Conservation (phyloP, 257 asterid genomes). For the Oldenlandia corymbosa region DNA sequence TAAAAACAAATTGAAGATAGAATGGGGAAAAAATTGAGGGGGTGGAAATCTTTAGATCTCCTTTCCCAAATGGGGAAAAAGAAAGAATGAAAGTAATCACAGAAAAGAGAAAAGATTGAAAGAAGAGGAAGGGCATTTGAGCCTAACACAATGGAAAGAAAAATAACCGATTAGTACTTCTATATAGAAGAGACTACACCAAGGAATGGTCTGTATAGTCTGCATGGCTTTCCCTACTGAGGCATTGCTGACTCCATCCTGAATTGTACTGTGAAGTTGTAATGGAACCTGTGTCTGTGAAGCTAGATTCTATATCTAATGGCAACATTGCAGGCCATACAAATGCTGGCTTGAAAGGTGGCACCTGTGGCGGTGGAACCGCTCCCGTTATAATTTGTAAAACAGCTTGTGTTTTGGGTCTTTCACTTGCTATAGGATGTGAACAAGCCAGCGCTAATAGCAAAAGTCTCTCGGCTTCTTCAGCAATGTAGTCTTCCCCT, state of each 20-base stretch:
- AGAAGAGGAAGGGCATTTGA: conserved; percentile 2
- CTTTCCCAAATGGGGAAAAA: neutral
- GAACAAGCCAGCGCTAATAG: conserved; percentile 76
- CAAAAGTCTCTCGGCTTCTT: conserved; percentile 65
- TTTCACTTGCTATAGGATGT: conserved; percentile 56
- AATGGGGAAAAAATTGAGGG: neutral
- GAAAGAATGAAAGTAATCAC: conserved; percentile 1
- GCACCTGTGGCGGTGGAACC: conserved; percentile 50
- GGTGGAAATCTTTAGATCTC: conserved; percentile 13
- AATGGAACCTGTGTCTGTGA: conserved; percentile 19
- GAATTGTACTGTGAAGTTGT: conserved; percentile 45
- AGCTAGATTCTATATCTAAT: conserved; percentile 27
- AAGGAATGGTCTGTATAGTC: conserved; percentile 33
- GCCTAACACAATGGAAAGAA: neutral
- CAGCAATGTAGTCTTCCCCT: conserved; percentile 37
- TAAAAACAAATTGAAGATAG: conserved; percentile 7
- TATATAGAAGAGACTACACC: conserved; percentile 42
- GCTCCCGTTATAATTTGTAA: conserved; percentile 61
- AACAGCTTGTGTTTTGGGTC: conserved; percentile 57
- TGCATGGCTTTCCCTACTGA: conserved; percentile 46
- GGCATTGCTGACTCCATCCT: conserved; percentile 51
- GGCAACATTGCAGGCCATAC: conserved; percentile 66
- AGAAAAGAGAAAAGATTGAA: conserved; percentile 5
- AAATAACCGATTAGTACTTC: neutral
- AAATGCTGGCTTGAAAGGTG: conserved; percentile 80